Evolutionary conservation across 495 filamentous ascomycete species (phyloP).

Genomic region (Cryomyces antarcticus): DNA sequence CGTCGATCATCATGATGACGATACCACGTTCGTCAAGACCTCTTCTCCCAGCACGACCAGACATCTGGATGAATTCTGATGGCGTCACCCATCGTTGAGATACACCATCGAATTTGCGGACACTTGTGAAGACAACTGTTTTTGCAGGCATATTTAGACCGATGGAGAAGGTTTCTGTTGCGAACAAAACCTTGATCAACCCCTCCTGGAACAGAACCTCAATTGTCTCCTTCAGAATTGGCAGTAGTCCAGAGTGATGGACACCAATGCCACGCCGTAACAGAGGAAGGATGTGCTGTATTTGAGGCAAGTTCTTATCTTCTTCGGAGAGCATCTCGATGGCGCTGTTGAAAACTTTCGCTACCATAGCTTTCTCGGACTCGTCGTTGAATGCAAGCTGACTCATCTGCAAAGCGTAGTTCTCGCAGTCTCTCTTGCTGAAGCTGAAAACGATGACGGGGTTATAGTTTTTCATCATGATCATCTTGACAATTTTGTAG

Average conservation of each 20-base stretch:
- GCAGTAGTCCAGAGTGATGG: slow-evolving; percentile 87
- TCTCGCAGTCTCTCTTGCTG: slow-evolving; percentile 90
- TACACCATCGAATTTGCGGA: slow-evolving; percentile 86
- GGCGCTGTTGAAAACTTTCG: slow-evolving; percentile 80
- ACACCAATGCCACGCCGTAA: slow-evolving; percentile 84
- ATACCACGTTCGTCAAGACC: slow-evolving; percentile 96
- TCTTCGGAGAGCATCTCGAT: slow-evolving; percentile 80
- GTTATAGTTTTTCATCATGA: slow-evolving; percentile 87
- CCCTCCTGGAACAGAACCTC: slow-evolving; percentile 98
- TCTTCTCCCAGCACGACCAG: slow-evolving; percentile 83
- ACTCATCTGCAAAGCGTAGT: slow-evolving; percentile 64
- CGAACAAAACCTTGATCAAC: slow-evolving; percentile 92
- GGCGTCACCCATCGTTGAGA: slow-evolving; percentile 68
- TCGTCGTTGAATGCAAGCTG: slow-evolving; percentile 88
- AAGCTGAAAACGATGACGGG: slow-evolving; percentile 99
- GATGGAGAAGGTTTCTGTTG: slow-evolving; percentile 96
- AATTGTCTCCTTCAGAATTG: slow-evolving; percentile 95
- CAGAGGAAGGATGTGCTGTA: slow-evolving; percentile 75
- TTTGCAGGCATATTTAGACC: slow-evolving; percentile 98
- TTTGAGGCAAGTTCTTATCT: slow-evolving; percentile 71
- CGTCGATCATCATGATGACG: slow-evolving; percentile 98
- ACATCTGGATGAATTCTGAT: slow-evolving; percentile 98
- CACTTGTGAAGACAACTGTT: slow-evolving; percentile 92
- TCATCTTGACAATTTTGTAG: slow-evolving; percentile 95
- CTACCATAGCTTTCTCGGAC: slow-evolving; percentile 87